Conservation (phyloP, 176 grass and related monocot species). For the Cenchrus purpureus region DNA sequence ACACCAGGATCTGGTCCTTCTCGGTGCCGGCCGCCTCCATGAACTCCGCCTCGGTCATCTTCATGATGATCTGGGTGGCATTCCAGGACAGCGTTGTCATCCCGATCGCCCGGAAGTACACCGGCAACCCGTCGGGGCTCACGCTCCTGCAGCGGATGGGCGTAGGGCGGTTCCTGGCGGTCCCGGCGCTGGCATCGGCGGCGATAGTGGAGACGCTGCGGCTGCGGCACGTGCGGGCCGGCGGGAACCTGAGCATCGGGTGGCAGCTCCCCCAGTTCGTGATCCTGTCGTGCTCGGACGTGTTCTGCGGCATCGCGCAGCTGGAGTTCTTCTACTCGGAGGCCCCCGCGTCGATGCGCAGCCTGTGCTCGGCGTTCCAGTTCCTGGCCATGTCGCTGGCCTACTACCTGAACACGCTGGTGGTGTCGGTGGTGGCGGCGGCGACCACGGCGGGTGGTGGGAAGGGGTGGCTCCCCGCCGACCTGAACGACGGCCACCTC, state of each 20-base stretch:
- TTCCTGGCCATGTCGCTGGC: conserved; percentile 77
- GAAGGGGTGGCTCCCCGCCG: conserved; percentile 67
- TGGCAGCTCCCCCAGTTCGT: conserved; percentile 84
- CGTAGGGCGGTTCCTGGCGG: conserved; percentile 55
- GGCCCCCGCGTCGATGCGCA: conserved; percentile 65
- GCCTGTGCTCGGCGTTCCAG: conserved; percentile 63
- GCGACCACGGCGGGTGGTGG: conserved; percentile 30
- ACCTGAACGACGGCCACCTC: conserved; percentile 78
- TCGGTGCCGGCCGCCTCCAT: conserved; percentile 76
- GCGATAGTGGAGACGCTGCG: conserved; percentile 59
- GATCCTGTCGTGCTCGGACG: conserved; percentile 69
- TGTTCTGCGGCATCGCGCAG: conserved; percentile 81
- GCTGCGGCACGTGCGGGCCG: conserved; percentile 44
- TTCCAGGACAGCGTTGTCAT: conserved; percentile 69
- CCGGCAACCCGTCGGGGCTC: conserved; percentile 58
- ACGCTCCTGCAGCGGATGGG: conserved; percentile 83
- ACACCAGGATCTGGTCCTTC: conserved; percentile 68
- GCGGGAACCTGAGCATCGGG: conserved; percentile 60
- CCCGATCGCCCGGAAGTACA: conserved; percentile 53
- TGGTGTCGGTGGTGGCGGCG: conserved; percentile 45
- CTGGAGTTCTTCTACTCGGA: conserved; percentile 79
- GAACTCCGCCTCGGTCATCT: conserved; percentile 68
- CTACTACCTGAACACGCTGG: conserved; percentile 80
- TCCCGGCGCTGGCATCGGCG: conserved; percentile 60
- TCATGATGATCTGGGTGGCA: conserved; percentile 69